phyloP scores from a whole-genome alignment of 1,284 basidiomycete genomes.

The Trichosporon coremiiforme region DNA sequence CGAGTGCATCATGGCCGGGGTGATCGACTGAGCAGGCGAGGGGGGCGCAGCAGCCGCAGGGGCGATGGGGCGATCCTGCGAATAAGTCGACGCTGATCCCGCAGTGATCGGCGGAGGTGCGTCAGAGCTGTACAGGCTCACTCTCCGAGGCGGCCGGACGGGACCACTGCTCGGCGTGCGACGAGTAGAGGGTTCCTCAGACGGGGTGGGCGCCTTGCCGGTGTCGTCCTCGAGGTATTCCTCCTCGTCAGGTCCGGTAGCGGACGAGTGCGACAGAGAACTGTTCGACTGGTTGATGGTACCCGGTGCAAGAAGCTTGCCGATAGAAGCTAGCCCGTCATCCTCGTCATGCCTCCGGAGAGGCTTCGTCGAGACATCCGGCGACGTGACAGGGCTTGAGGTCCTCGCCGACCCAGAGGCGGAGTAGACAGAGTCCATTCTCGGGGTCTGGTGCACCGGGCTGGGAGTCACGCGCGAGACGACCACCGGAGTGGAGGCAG shows the following conservation, averaged over 20 bases:
- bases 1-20: not conserved
- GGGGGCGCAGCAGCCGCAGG: not conserved
- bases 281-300: not conserved
- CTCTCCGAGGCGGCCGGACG: not conserved
- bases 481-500: not conserved
- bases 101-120: not conserved
- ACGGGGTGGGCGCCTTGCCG: not conserved
- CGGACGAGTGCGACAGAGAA: not conserved
- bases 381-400: not conserved
- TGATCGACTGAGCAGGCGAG: not conserved
- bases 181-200: not conserved
- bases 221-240: conserved; percentile 2
- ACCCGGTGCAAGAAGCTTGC: not conserved
- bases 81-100: not conserved
- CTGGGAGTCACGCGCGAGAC: conserved; percentile 1
- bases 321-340: not conserved
- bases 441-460: not conserved
- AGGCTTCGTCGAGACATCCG: not conserved
- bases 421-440: conserved; percentile 6
- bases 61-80: not conserved
- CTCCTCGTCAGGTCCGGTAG: not conserved
- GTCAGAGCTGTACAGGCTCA: conserved; percentile 12
- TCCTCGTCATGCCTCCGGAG: not conserved
- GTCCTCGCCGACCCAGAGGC: not conserved
- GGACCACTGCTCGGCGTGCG: not conserved